These are phyloP conservation scores for Monilinia fructigena DNA, from an alignment of 2,329 filamentous ascomycete genomes.

Conservation along the genomic window DNA sequence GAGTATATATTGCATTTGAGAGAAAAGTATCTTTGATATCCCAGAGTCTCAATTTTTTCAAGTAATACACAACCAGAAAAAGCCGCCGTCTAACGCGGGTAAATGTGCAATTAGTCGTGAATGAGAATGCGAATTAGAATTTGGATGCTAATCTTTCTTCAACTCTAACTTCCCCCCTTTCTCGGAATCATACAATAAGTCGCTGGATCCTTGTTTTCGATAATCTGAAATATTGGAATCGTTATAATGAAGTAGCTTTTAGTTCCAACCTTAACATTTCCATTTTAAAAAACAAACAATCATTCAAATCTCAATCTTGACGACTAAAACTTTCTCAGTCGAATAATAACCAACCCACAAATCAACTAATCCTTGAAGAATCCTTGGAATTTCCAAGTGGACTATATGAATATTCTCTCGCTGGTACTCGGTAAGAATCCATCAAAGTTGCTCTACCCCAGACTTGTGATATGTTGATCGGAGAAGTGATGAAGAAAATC, in stretches of 20 bases:
- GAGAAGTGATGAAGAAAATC: constrained; percentile 5
- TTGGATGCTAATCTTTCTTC: no score
- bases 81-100: no score
- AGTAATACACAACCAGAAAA: no score
- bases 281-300: background rate
- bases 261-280: background rate
- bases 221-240: background rate
- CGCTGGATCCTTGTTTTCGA: background rate
- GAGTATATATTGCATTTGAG: background rate
- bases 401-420: background rate
- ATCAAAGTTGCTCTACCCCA: background rate
- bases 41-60: no score
- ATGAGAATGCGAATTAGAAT: no score
- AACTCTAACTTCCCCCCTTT: no score
- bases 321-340: background rate
- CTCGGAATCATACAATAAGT: no score
- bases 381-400: background rate
- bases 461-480: constrained; percentile 13
- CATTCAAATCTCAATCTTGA: background rate
- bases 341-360: background rate
- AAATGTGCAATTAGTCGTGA: no score
- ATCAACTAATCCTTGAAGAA: background rate
- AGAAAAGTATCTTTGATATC: background rate
- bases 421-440: background rate
- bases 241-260: background rate